Evolutionary conservation across 2,329 filamentous ascomycete genomes (phyloP), one percentile per base, ranked within the genome.

Genomic region (Phoma sp.): DNA sequence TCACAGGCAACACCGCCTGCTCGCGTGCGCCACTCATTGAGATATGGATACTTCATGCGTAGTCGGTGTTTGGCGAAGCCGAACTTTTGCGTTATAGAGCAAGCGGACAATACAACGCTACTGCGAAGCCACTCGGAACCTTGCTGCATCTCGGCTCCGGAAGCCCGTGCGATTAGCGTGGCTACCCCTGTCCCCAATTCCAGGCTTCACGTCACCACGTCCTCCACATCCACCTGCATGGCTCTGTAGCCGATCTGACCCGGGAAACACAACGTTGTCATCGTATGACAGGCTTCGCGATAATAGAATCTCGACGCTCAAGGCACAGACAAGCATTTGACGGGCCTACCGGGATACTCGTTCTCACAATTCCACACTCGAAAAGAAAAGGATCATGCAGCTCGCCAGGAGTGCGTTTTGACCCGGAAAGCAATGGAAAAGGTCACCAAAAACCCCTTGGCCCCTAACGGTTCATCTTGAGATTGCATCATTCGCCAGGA

Each of bases 21-120:
- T 40, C 52, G 51, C 53, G 43, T 52, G 50, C 54, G 50, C 61
- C 52, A 54, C 61, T 56, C 54, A 47, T 52, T 32, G 33, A 45
- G 25, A 50, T 37, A 51, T 38, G 41, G 42, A 10, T 30, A 36
- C 22, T 23, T 13, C 23, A 11, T 42, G 37, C 46, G 37, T 46
- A 42, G 36, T 50, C 45, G 48, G 30, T 40, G 37, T 40, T 8
- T 55, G 52, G 32, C 46, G 37, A 55, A 24, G 46, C 42, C 52
- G 37, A 55, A 41, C 40, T 33, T 45, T 24, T 36, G 41, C 13
- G 52, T 40, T 49, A 40, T 45, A 45, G 45, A 54, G 45, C 44
- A 45, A 36, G 51, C 40, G 45, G 51, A 10, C n/a, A 25, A 35
- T 44, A 27, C 27, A 22, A 33, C 35, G 13, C 27, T 37, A 30